Evolutionary conservation across 139 green algal species (phyloP).

Genomic region (Nannochloris sp.): DNA sequence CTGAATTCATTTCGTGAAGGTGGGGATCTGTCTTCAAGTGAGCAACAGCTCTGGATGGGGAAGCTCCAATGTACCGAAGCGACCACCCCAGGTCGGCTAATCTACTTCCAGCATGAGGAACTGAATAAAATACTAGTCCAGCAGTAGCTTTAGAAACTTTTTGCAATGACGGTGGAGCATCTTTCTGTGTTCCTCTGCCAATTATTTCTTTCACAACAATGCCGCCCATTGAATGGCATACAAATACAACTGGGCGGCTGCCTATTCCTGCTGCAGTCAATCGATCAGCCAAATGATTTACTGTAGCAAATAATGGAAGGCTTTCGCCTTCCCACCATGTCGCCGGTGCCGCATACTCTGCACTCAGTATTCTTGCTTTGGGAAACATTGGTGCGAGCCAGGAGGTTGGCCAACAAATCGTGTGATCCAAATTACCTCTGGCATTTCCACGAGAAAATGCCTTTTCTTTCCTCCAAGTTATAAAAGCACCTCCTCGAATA

Average conservation of each 20-base stretch:
- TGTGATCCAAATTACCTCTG: constrained; percentile 15
- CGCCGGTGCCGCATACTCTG: constrained; percentile 60
- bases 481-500: constrained; percentile 76
- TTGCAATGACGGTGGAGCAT: constrained; percentile 3
- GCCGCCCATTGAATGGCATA: constrained; percentile 78
- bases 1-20: constrained; percentile 54
- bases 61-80: constrained; percentile 59
- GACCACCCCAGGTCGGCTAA: constrained; percentile 70
- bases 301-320: constrained; percentile 56
- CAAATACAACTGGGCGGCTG: constrained; percentile 67
- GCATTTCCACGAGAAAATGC: constrained; percentile 11
- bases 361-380: constrained; percentile 41
- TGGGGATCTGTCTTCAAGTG: constrained; percentile 55
- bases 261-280: constrained; percentile 70
- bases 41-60: constrained; percentile 42
- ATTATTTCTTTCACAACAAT: constrained; percentile 81
- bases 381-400: constrained; percentile 52
- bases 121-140: constrained; percentile 70
- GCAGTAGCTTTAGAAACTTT: constrained; percentile 29
- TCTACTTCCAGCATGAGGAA: constrained; percentile 62
- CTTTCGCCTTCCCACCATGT: constrained; percentile 67
- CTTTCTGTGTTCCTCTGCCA: constrained; percentile 8
- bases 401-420: constrained; percentile 46
- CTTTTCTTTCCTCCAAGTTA: constrained; percentile 54
- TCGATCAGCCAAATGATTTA: constrained; percentile 47